Evolutionary conservation across 2,329 filamentous ascomycete genomes (phyloP), one percentile per base, ranked within the genome.

Genomic region (Paraphoma chrysanthemicola): DNA sequence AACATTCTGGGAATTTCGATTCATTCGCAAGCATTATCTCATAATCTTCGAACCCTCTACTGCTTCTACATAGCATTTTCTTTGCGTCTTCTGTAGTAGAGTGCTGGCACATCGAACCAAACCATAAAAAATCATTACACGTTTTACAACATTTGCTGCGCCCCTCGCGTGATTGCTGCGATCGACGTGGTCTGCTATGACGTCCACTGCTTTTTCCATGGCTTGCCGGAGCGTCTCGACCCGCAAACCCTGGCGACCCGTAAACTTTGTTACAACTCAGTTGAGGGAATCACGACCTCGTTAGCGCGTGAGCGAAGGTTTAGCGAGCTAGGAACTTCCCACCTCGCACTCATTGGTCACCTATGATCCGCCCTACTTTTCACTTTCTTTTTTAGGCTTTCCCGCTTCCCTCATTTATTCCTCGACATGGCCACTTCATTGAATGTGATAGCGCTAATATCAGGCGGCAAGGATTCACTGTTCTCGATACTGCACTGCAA

Each of bases 401-500:
- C 49, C 33, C 9, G 33, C 10, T 31, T 8, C 18, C 3, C 39
- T 44, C 10, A 17, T 17, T 8, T 23, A 38, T n/a, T 18, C 41
- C 14, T 10, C n/a, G 28, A 31, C 44, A 64, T 63, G 62, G 50
- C 55, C 28, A 38, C 54, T 44, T 63, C 62, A 39, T 59, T 70
- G 48, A 64, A 76, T 78, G 93, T 97, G 62, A 93, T 99, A 67
- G 94, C 92, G 48, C 83, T 99, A 60, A 89, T 99, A 63, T 99
- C 95, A 17, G 95, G 95, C 57, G 95, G 95, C 64, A 99, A 99
- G 80, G 95, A 99, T 81, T 97, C 94, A 63, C 90, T 99, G 77
- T 98, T 91, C 81, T 94, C 92, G 17, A 85, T 97, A 64, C 85
- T 97, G 56, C 95, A 99, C 80, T 97, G 93, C 77, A 82, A 92